Evolutionary conservation across 2,329 filamentous ascomycete genomes (phyloP).

Genomic region (Achaetomium macrosporum): DNA sequence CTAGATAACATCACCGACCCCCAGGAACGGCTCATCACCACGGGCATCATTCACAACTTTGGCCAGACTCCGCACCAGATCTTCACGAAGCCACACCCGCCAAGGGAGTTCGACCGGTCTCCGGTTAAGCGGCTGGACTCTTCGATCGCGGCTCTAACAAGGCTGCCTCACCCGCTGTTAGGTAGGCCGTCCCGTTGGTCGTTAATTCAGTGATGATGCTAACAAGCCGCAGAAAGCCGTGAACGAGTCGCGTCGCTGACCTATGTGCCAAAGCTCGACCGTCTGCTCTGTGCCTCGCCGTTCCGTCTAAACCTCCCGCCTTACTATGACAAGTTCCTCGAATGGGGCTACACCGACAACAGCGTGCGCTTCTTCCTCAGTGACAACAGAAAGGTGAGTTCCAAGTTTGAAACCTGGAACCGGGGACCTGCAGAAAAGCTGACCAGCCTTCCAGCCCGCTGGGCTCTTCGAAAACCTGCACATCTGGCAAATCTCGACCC

Average conservation of each 20-base stretch:
- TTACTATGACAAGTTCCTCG: conserved; percentile 80
- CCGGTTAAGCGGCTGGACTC: conserved; percentile 69
- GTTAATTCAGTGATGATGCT: not conserved
- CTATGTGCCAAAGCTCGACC: conserved; percentile 73
- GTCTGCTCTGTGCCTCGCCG: conserved; percentile 74
- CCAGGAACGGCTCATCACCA: conserved; percentile 79
- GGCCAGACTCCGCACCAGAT: conserved; percentile 96
- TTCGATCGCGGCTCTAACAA: conserved; percentile 67
- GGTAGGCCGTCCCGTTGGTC: conserved; percentile 35
- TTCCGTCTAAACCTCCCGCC: conserved; percentile 85
- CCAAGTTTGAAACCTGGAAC: not conserved
- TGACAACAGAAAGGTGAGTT: conserved; percentile 66
- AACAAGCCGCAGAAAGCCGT: conserved; percentile 47
- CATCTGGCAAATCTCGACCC: conserved; percentile 78
- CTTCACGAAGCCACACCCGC: conserved; percentile 73
- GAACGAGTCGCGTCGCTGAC: conserved; percentile 76
- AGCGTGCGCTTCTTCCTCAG: conserved; percentile 86
- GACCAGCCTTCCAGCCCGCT: conserved; percentile 46
- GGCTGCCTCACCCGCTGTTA: conserved; percentile 72
- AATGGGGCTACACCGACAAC: conserved; percentile 94
- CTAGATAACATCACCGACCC: conserved; percentile 86
- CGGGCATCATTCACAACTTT: conserved; percentile 97
- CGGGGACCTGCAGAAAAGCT: not conserved
- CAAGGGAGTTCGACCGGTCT: conserved; percentile 62
- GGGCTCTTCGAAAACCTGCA: conserved; percentile 93